Evolutionary conservation across 1,139 yeast species (phyloP), one percentile per base, ranked within the genome.

Genomic region (Hyphopichia pseudoburtonii): DNA sequence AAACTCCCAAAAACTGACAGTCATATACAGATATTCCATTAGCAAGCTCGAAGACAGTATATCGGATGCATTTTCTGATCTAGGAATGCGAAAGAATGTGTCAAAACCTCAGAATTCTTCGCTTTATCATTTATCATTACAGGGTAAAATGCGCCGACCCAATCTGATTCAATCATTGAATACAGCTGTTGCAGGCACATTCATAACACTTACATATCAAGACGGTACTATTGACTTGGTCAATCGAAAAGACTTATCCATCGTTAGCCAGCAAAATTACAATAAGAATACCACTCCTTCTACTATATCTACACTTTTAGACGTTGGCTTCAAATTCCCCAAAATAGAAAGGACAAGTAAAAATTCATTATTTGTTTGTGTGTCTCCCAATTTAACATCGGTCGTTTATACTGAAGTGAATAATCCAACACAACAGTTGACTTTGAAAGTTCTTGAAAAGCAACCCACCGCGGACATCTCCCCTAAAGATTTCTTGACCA

Each of bases 371-470:
- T 56, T 68, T 17, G 51, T 72, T 23, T 66, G 76, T 8, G 50
- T 81, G 0, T 82, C 89, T 2, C 87, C 87, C 1, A 80, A 78
- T 45, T 51, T 76, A 40, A 65, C 80, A 11, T 72, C 85, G 52
- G 54, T 63, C 58, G 81, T 45, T 40, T 75, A 49, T 47, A 67
- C 52, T 11, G 56, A 56, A 14, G 37, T 57, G 16, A 48, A 49
- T 17, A 53, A 50, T 17, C 50, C 52, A 3, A 24, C 39, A 3
- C 35, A 41, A 1, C 43, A 52, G 25, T 51, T 75, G 19, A 47
- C 48, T 17, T 43, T 73, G 3, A 44, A 54, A 17, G 63, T 67
- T 18, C 60, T 65, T 3, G 63, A 62, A 35, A 61, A 57, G 35
- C 33, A 34, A 18, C 35, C 45, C 2, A 43, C 43, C 17, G 38